A percentile compares a stretch with the other conserved stretches of the same genome.
Conservation (phyloP, 2,329 filamentous ascomycete genomes). For the Coniella lustricola region DNA sequence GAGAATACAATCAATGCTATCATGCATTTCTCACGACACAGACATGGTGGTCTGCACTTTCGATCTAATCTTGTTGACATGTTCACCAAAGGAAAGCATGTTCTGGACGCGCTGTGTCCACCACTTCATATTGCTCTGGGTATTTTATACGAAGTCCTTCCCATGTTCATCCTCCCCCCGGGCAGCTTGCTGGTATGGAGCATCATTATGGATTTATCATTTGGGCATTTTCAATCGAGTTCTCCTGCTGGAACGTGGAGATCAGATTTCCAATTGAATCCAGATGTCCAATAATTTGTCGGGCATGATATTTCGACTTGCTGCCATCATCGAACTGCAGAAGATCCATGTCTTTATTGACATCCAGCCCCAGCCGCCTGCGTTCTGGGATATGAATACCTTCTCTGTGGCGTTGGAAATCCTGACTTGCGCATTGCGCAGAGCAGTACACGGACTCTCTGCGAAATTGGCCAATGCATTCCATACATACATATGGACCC, state of each 20-base stretch:
- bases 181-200: not conserved
- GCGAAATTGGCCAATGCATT: constrained; percentile 25
- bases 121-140: too few species aligned
- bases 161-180: too few species aligned
- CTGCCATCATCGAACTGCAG: constrained; percentile 14
- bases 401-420: constrained; percentile 28
- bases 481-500: constrained; percentile 24
- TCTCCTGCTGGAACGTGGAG: constrained; percentile 14
- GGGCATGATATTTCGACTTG: constrained; percentile 18
- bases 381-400: constrained; percentile 25
- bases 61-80: too few species aligned
- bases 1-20: too few species aligned
- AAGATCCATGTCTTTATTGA: constrained; percentile 15
- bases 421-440: constrained; percentile 23
- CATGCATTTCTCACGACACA: too few species aligned
- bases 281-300: constrained; percentile 18
- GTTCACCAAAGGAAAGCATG: too few species aligned
- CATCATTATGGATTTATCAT: not conserved
- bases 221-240: constrained; percentile 5
- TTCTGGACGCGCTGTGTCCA: too few species aligned
- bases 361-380: constrained; percentile 1
- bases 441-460: constrained; percentile 26
- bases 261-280: constrained; percentile 16
- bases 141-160: too few species aligned
- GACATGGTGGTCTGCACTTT: too few species aligned